These are phyloP conservation scores for Solanum hybrid DNA, from an alignment of 305 asterid genomes.

Conservation along the genomic window DNA sequence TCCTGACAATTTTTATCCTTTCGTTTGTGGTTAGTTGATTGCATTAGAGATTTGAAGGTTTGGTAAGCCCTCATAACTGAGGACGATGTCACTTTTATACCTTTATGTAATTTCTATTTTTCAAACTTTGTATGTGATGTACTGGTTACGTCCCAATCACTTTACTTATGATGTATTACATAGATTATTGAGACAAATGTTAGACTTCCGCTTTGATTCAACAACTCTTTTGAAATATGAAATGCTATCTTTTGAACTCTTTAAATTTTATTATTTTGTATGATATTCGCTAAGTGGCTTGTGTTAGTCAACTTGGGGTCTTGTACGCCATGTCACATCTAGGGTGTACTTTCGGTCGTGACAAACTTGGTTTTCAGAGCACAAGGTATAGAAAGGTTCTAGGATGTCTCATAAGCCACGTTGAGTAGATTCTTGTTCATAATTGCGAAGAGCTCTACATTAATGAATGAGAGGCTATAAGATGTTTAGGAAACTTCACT, in stretches of 20 bases:
- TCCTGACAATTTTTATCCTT: background rate
- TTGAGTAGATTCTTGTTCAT: too few species aligned
- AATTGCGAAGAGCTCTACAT: too few species aligned
- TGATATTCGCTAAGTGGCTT: background rate
- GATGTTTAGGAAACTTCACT: too few species aligned
- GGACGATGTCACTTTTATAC: background rate
- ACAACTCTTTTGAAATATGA: background rate
- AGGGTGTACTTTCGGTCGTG: too few species aligned
- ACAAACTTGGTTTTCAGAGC: too few species aligned
- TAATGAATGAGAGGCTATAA: too few species aligned
- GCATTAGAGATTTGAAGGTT: background rate
- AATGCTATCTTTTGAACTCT: too few species aligned
- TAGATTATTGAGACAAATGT: background rate
- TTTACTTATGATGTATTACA: background rate
- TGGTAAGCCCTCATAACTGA: background rate
- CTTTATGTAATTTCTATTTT: background rate
- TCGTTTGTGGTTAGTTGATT: background rate
- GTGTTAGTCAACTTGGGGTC: background rate
- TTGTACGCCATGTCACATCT: background rate
- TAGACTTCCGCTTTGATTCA: background rate
- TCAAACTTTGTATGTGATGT: background rate
- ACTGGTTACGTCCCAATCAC: background rate
- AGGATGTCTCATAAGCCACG: too few species aligned
- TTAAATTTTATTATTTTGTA: too few species aligned
- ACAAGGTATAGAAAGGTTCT: too few species aligned